Base-by-base conservation (phyloP, 441 rosid genomes). In the Breynia disticha region DNA sequence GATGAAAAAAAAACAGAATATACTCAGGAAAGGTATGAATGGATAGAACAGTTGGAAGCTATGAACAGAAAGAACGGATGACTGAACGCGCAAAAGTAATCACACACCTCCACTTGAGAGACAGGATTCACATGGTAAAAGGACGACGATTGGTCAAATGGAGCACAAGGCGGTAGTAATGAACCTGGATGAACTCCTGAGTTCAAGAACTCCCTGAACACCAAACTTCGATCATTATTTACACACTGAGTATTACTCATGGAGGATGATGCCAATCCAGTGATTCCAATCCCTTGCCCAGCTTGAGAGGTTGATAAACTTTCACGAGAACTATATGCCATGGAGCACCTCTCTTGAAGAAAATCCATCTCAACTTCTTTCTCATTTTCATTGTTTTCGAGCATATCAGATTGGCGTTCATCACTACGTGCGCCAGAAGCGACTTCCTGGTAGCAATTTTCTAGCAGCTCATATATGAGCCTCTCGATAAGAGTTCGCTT, bases 181-280 rank as follows among this genome's bases (percentile, higher is more conserved):
- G 98, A 73, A 48, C 81, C 89, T 49, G 83, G 54, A 59, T 81
- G 22, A 72, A 67, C 79, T 75, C 82, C 90, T 20, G 91, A 78
- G 55, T 84, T 87, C 32, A 89, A 74, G 28, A 89, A 67, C 59
- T 93, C 96, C 69, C 83, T 79, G 21, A 93, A 93, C 63, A 89
- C 96, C 77, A 86, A 71, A 51, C 80, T 77, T 4, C 95, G 74
- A 67, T 93, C 95, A 64, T 69, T 70, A 64, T 69, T 70, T 64
- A 68, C 70, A 75, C 75, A 61, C 16, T 72, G 77, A 73, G 78
- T 17, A 72, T 75, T 77, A 64, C 78, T 79, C 76, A 71, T 48
- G 55, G 93, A 82, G 53, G 88, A 70, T 61, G 82, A 72, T 56
- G 70, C 72, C 57, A 86, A 76, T 55, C 82, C 56, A 60, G 90